Evolutionary conservation across 2,329 filamentous ascomycete species (phyloP).

Genomic region (Sporothrix humicola): DNA sequence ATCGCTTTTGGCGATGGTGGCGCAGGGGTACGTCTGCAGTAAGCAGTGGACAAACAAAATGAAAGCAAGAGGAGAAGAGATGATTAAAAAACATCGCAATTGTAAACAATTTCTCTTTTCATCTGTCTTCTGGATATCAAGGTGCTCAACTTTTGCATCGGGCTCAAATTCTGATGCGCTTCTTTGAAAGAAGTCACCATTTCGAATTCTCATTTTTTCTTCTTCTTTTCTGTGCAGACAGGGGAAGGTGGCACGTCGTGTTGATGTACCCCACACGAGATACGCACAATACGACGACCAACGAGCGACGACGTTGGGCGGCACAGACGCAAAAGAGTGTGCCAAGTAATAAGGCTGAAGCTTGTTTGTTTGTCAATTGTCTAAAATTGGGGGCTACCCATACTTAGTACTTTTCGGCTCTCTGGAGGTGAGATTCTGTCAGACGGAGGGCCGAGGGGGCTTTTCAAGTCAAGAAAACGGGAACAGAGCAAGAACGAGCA

Average conservation of each 20-base stretch:
- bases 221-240: not conserved
- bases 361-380: not conserved
- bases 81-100: too few relatives aligned
- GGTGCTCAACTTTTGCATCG: not conserved
- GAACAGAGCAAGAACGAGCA: not conserved
- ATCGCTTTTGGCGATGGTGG: constrained; percentile 15
- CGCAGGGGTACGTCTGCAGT: constrained; percentile 2
- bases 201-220: not conserved
- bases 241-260: not conserved
- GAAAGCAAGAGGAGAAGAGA: too few relatives aligned
- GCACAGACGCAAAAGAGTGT: not conserved
- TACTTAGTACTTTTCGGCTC: not conserved
- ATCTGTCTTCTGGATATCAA: too few relatives aligned
- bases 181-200: not conserved
- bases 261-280: not conserved
- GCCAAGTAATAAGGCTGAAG: not conserved
- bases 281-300: constrained; percentile 3
- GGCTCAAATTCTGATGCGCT: too few relatives aligned
- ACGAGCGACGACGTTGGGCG: not conserved
- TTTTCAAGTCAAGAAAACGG: not conserved
- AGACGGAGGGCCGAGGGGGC: not conserved
- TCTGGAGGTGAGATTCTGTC: not conserved
- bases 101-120: too few relatives aligned
- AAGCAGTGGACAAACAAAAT: too few relatives aligned
- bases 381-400: not conserved